Base-by-base conservation (phyloP, 768 basidiomycete genomes). In the Piloderma croceum region DNA sequence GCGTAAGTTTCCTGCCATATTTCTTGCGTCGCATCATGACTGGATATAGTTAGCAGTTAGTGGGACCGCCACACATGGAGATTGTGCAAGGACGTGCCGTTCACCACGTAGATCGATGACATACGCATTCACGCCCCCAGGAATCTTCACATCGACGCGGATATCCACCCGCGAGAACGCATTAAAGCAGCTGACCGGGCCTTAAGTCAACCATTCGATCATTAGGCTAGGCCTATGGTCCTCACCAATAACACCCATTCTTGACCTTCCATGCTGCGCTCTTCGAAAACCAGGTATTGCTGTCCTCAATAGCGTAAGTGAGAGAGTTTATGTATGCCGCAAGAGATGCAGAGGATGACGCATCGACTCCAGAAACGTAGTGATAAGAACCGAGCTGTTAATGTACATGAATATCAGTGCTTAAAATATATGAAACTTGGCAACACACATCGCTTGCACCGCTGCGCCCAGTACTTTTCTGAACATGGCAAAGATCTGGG, bases 1-100 rank as follows among this genome's bases (percentile, higher is more conserved):
- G 97, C 77, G 57, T 92, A 98, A 2, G 93, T 92, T 65, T 99
- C 96, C 58, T 91, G 89, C 96, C 96, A 99, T 19, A 99, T 78
- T 21, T 91, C 88, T 0, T 83, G 71, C 0, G 91, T 90, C 9
- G 93, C 85, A 57, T 91, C 87, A 52, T 93, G 92, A 46, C 91
- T 89, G 48, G 17, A 25, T 24, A 20, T 36, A 5, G 24, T 19
- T 17, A 41, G 25, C 3, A 3, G 9, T 29, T n/a, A 13, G n/a
- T 6, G 0, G 7, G 17, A 17, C 7, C 7, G 20, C 17, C 31
- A 25, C 39, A 7, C 24, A 21, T 35, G 17, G 29, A 33, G 9
- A n/a, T 6, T 27, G 31, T n/a, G 20, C 19, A 47, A 23, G 24
- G 24, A 62, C 85, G 49, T 54, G 93, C 90, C 90, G 73, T 60